A percentile compares a stretch with the other conserved stretches of the same genome.
Evolutionary conservation across 768 basidiomycete genomes (phyloP).

Genomic region (Pleurotus eryngii): DNA sequence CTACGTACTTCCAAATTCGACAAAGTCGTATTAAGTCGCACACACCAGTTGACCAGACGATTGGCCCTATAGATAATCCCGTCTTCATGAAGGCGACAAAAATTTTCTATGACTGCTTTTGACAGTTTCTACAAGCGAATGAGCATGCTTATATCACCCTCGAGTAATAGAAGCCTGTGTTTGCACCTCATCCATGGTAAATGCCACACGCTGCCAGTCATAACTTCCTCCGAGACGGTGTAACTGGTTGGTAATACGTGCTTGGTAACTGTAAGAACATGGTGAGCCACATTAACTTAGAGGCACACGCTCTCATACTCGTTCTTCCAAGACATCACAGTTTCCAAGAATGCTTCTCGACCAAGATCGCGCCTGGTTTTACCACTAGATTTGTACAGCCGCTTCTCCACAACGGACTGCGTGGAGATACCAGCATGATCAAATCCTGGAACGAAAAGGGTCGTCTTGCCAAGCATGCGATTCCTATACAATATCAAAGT

Average conservation of each 20-base stretch:
- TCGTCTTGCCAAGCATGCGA: conserved; percentile 92
- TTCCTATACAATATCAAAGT: conserved; percentile 52
- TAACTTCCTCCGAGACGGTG: conserved; percentile 87
- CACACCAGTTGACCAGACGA: conserved; percentile 98
- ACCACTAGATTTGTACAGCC: conserved; percentile 79
- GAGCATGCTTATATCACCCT: too few species aligned
- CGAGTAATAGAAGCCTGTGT: too few species aligned
- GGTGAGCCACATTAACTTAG: background rate
- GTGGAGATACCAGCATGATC: conserved; percentile 99
- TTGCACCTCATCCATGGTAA: conserved; percentile 87
- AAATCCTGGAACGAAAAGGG: conserved; percentile 89
- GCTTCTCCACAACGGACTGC: conserved; percentile 95
- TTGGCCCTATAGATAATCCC: conserved; percentile 94
- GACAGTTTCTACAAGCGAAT: conserved; percentile 52
- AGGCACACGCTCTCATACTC: conserved; percentile 54
- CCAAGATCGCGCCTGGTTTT: conserved; percentile 93
- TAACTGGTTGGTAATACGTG: conserved; percentile 87
- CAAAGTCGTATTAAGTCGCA: conserved; percentile 89
- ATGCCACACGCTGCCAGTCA: conserved; percentile 92
- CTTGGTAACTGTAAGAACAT: conserved; percentile 67
- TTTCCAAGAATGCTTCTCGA: conserved; percentile 84
- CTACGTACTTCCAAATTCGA: conserved; percentile 88
- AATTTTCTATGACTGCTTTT: conserved; percentile 87
- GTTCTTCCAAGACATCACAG: conserved; percentile 95
- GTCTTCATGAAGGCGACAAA: conserved; percentile 87